A percentile compares a stretch with the other conserved stretches of the same genome.
These are phyloP conservation scores for Trichoderma simmonsii DNA, from an alignment of 2,329 filamentous ascomycete genomes.

Conservation along the genomic window DNA sequence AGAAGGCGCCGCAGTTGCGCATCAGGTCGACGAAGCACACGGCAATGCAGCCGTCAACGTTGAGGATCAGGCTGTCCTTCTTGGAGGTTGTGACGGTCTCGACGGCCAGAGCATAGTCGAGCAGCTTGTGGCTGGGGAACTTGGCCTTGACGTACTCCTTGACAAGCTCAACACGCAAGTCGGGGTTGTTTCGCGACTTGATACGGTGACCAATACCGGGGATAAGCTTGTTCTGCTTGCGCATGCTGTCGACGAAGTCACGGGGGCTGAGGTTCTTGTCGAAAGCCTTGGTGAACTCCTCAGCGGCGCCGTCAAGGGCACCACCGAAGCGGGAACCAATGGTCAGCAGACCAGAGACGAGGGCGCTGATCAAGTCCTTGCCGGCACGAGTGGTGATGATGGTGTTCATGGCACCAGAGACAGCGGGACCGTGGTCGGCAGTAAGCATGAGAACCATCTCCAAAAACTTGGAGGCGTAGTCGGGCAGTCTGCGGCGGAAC, in stretches of 20 bases:
- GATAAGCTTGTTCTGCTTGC: slow-evolving; percentile 99
- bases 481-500: slow-evolving; percentile 96
- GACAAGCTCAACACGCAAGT: slow-evolving; percentile 98
- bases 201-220: slow-evolving; percentile 98
- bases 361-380: slow-evolving; percentile 94
- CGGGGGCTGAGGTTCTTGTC: slow-evolving; percentile 97
- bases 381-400: slow-evolving; percentile 99
- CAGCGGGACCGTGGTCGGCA: slow-evolving; percentile 96
- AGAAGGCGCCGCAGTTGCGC: slow-evolving; percentile 97
- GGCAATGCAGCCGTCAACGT: slow-evolving; percentile 96
- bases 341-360: slow-evolving; percentile 94
- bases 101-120: slow-evolving; percentile 97
- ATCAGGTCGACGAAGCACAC: slow-evolving; percentile 98
- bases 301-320: slow-evolving; percentile 93
- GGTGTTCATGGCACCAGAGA: slow-evolving; percentile 99
- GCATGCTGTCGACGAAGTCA: slow-evolving; percentile 98
- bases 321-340: slow-evolving; percentile 98
- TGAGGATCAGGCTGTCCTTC: slow-evolving; percentile 99
- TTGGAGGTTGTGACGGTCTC: slow-evolving; percentile 98
- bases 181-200: slow-evolving; percentile 99
- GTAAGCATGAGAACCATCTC: slow-evolving; percentile 99
- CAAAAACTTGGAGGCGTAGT: slow-evolving; percentile 97
- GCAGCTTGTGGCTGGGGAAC: slow-evolving; percentile 96
- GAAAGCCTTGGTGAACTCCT: slow-evolving; percentile 97
- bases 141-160: slow-evolving; percentile 98